phyloP scores from a whole-genome alignment of 306 rosid genomes.

The Vachellia collinsii region DNA sequence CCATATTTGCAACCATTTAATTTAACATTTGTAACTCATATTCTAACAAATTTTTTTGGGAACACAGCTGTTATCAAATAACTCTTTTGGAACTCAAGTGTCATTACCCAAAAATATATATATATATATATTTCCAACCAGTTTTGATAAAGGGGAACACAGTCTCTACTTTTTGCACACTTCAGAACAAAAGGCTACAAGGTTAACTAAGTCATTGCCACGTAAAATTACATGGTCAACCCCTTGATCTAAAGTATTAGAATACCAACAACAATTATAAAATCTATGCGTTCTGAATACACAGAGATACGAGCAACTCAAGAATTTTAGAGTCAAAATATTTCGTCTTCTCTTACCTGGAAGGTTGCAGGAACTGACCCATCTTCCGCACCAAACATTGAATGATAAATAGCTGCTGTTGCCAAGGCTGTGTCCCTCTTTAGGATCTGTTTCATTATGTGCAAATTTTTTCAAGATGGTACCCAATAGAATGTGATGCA shows the following conservation, averaged over 20 bases:
- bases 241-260: too few species aligned
- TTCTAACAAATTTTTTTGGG: neutral
- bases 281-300: neutral
- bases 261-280: neutral
- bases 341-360: conserved; percentile 59
- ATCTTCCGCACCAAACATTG: conserved; percentile 91
- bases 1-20: too few species aligned
- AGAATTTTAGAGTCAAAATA: neutral
- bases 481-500: conserved; percentile 20
- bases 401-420: conserved; percentile 91
- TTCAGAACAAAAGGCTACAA: neutral
- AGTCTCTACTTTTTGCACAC: neutral
- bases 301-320: neutral
- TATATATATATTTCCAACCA: neutral
- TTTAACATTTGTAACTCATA: neutral
- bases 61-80: neutral
- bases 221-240: too few species aligned
- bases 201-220: neutral
- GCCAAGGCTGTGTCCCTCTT: conserved; percentile 90
- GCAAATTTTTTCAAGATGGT: conserved; percentile 21
- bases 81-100: neutral
- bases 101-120: too few species aligned
- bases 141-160: neutral
- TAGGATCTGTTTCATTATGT: conserved; percentile 58
- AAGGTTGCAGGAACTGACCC: conserved; percentile 95